These are phyloP conservation scores for Scleroderma citrinum DNA, from an alignment of 768 basidiomycete genomes.

Conservation along the genomic window DNA sequence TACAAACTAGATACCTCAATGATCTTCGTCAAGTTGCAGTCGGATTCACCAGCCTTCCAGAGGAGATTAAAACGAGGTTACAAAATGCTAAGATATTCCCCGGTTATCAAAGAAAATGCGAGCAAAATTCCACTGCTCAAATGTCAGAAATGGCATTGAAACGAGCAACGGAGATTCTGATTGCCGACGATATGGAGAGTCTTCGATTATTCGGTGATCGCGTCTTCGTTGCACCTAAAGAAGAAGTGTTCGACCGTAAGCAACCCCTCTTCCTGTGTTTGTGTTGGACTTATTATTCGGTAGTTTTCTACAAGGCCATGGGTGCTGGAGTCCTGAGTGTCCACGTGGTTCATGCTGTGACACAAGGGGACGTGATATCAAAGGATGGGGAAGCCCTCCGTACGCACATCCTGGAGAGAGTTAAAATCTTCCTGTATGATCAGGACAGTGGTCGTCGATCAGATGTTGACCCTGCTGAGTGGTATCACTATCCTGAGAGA, in stretches of 20 bases:
- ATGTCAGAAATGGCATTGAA: slow-evolving; percentile 45
- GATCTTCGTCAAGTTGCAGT: slow-evolving; percentile 79
- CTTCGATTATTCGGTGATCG: slow-evolving; percentile 66
- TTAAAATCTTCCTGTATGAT: slow-evolving; percentile 85
- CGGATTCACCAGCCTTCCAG: no score
- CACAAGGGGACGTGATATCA: slow-evolving; percentile 24
- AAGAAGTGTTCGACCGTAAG: slow-evolving; percentile 79
- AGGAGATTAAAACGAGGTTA: no score
- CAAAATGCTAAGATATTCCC: slow-evolving; percentile 60
- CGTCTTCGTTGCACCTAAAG: slow-evolving; percentile 73
- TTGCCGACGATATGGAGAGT: slow-evolving; percentile 77
- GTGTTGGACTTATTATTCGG: background rate
- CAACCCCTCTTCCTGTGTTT: background rate
- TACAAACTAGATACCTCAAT: slow-evolving; percentile 53
- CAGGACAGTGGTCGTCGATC: slow-evolving; percentile 53
- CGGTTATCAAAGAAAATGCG: slow-evolving; percentile 44
- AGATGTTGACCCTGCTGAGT: slow-evolving; percentile 50
- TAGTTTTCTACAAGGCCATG: slow-evolving; percentile 66
- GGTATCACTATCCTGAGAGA: slow-evolving; percentile 45
- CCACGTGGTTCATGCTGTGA: slow-evolving; percentile 66
- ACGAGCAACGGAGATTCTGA: slow-evolving; percentile 56
- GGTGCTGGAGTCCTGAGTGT: slow-evolving; percentile 65
- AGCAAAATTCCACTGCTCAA: no score
- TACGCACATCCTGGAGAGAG: slow-evolving; percentile 60
- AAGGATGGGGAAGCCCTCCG: slow-evolving; percentile 43